Evolutionary conservation across 2,329 filamentous ascomycete species (phyloP).

Genomic region (Penicillium griseofulvum): DNA sequence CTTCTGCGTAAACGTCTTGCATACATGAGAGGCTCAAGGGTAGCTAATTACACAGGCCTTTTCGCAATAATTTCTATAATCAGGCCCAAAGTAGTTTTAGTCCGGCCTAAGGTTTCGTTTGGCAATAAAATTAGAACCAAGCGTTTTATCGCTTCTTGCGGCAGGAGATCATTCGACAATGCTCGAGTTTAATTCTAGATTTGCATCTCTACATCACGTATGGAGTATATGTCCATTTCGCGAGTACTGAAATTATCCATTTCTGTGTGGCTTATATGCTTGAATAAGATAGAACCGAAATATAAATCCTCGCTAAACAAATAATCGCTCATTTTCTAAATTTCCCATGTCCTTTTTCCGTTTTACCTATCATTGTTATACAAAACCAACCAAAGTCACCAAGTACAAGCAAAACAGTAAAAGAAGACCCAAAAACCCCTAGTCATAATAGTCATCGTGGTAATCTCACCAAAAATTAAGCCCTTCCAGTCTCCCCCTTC

Average conservation of each 20-base stretch:
- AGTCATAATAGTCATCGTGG: background rate
- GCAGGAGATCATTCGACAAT: background rate
- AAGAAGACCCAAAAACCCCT: background rate
- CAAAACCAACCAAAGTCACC: background rate
- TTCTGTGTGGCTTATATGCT: background rate
- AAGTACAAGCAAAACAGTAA: background rate
- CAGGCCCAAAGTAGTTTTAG: background rate
- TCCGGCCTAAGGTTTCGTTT: background rate
- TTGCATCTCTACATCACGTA: background rate
- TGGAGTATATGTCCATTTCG: no score
- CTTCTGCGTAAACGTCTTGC: background rate
- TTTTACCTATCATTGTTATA: constrained; percentile 1
- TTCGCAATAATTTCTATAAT: background rate
- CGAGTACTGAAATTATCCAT: background rate
- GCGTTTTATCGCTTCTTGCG: background rate
- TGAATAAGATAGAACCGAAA: background rate
- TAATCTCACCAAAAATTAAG: background rate
- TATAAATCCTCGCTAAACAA: background rate
- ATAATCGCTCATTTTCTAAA: background rate
- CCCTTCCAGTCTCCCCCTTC: constrained; percentile 10
- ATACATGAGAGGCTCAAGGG: background rate
- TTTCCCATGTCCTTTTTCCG: background rate
- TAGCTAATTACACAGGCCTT: background rate
- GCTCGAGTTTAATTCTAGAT: background rate
- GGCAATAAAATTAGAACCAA: background rate